Evolutionary conservation across 495 filamentous ascomycete genomes (phyloP).

Genomic region (Penicillium herquei): DNA sequence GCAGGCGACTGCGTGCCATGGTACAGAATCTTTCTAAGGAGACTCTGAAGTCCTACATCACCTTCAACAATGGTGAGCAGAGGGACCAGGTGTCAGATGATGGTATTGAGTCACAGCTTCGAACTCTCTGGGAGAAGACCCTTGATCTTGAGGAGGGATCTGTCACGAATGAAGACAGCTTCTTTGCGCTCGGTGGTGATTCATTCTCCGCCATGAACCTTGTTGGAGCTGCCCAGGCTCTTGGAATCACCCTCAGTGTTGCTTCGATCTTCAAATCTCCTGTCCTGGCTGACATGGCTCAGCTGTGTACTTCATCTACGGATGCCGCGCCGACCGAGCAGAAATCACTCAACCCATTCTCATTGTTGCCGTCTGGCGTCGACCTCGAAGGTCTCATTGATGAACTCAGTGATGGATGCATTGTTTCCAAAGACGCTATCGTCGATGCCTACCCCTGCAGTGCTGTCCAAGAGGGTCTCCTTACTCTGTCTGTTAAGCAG

Average conservation of each 20-base stretch:
- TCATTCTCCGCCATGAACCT: constrained; percentile 57
- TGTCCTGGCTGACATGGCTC: constrained; percentile 47
- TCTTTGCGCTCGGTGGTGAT: constrained; percentile 55
- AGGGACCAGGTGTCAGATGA: constrained; percentile 22
- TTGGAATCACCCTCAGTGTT: constrained; percentile 47
- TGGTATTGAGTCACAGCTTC: constrained; percentile 32
- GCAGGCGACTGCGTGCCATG: constrained; percentile 50
- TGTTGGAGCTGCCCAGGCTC: constrained; percentile 44
- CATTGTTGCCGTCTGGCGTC: constrained; percentile 35
- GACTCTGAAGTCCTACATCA: constrained; percentile 38
- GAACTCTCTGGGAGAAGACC: constrained; percentile 36
- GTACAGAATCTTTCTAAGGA: constrained; percentile 40
- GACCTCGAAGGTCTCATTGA: constrained; percentile 33
- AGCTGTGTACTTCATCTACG: constrained; percentile 20
- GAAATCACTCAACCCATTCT: constrained; percentile 39
- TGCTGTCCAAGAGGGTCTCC: constrained; percentile 66
- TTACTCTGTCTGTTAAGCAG: constrained; percentile 58
- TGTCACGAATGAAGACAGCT: constrained; percentile 45
- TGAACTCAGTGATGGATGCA: constrained; percentile 46
- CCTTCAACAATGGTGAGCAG: constrained; percentile 29
- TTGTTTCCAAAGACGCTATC: constrained; percentile 39
- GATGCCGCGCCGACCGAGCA: constrained; percentile 4
- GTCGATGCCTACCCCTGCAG: constrained; percentile 66
- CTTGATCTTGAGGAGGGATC: constrained; percentile 37
- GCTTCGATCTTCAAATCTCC: constrained; percentile 50